Evolutionary conservation across 768 basidiomycete species (phyloP).

Genomic region (Rhizopogon vulgaris): DNA sequence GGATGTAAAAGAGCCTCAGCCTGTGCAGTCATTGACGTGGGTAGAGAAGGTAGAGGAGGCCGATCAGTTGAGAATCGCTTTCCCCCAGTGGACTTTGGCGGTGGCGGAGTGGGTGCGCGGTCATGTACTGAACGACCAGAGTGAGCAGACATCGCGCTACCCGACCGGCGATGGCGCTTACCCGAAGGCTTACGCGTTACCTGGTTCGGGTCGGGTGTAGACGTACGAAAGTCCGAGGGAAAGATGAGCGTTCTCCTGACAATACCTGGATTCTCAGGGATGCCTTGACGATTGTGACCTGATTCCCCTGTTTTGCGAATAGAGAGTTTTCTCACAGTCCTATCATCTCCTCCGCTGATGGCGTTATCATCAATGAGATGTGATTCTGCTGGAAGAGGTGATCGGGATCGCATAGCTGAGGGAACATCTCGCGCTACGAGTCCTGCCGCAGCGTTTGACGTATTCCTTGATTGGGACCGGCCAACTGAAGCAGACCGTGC

Average conservation of each 20-base stretch:
- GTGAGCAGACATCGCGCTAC: slow-evolving; percentile 49
- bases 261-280: slow-evolving; percentile 40
- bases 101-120: slow-evolving; percentile 81
- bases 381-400: slow-evolving; percentile 17
- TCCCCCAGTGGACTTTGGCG: slow-evolving; percentile 47
- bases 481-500: slow-evolving; percentile 64
- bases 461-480: slow-evolving; percentile 39
- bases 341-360: slow-evolving; percentile 20
- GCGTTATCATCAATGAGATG: slow-evolving; percentile 19
- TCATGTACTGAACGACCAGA: slow-evolving; percentile 76
- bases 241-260: slow-evolving; percentile 78
- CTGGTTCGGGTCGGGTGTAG: slow-evolving; percentile 50
- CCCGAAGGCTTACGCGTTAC: slow-evolving; percentile 49
- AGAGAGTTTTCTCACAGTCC: slow-evolving; percentile 22
- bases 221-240: slow-evolving; percentile 58
- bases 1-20: slow-evolving; percentile 35
- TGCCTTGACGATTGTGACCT: slow-evolving; percentile 22
- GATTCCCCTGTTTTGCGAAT: slow-evolving; percentile 17
- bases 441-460: slow-evolving; percentile 29
- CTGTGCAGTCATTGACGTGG: slow-evolving; percentile 41
- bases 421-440: slow-evolving; percentile 7
- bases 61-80: slow-evolving; percentile 63
- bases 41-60: slow-evolving; percentile 65
- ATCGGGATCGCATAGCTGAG: slow-evolving; percentile 15
- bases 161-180: slow-evolving; percentile 49